Evolutionary conservation across 176 grass and related monocot genomes (phyloP).

Genomic region (Hyparrhenia diplandra): DNA sequence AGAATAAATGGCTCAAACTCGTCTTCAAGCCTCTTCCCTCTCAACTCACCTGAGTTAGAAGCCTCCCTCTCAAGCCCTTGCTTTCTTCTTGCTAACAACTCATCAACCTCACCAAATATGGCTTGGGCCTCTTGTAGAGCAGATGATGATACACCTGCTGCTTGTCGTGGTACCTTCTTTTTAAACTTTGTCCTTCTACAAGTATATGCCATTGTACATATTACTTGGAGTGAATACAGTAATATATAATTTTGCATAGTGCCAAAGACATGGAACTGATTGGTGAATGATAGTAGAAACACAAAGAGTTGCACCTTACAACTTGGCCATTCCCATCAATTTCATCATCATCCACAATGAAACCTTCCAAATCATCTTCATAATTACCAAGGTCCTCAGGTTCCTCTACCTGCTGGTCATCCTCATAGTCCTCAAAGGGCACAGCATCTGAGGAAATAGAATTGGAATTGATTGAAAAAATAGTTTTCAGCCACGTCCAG

Average conservation of each 20-base stretch:
- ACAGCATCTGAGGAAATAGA: constrained; percentile 26
- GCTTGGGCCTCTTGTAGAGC: too few relatives aligned
- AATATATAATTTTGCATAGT: neutral
- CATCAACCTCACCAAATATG: neutral
- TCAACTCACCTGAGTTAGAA: constrained; percentile 24
- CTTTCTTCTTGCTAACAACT: constrained; percentile 64
- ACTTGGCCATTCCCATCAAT: constrained; percentile 75
- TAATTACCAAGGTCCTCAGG: constrained; percentile 53
- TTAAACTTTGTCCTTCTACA: too few relatives aligned
- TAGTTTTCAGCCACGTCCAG: neutral
- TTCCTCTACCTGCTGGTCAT: constrained; percentile 64
- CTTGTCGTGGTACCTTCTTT: too few relatives aligned
- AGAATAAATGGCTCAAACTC: constrained; percentile 98
- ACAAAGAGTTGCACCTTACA: constrained; percentile 42
- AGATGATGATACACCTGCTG: too few relatives aligned
- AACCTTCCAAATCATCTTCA: constrained; percentile 89
- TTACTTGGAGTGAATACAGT: too few relatives aligned
- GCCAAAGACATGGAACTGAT: neutral
- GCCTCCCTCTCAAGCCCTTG: constrained; percentile 67
- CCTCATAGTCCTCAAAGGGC: constrained; percentile 70
- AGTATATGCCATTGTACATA: too few relatives aligned
- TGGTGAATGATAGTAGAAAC: neutral
- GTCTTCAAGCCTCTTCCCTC: constrained; percentile 71
- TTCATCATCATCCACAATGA: constrained; percentile 95
- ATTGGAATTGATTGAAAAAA: constrained; percentile 12